Conservation (phyloP, 2,329 filamentous ascomycete species). For the Cordyceps farinosa region DNA sequence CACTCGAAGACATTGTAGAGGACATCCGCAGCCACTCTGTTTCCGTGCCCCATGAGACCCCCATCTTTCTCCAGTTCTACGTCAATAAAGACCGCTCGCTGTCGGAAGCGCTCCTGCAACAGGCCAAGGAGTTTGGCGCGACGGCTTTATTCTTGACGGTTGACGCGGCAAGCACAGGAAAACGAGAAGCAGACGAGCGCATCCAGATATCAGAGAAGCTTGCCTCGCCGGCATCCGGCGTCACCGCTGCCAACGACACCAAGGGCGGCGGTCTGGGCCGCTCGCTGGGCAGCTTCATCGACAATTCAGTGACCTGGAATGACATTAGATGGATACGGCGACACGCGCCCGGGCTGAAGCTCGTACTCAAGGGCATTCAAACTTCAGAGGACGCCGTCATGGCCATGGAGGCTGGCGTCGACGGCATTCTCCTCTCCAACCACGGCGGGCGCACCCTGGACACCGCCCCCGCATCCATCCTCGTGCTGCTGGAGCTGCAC, state of each 20-base stretch:
- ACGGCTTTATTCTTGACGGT: constrained; percentile 57
- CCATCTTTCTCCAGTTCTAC: constrained; percentile 59
- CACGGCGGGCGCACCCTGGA: constrained; percentile 61
- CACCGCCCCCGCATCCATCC: constrained; percentile 50
- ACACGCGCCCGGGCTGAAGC: constrained; percentile 44
- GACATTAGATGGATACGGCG: constrained; percentile 61
- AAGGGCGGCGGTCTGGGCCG: constrained; percentile 54
- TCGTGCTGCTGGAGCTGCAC: constrained; percentile 61
- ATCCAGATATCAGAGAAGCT: constrained; percentile 45
- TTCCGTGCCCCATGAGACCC: constrained; percentile 21
- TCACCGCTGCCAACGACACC: constrained; percentile 46
- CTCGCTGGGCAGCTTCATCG: constrained; percentile 55
- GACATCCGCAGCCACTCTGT: constrained; percentile 14
- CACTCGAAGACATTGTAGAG: constrained; percentile 49
- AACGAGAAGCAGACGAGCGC: constrained; percentile 48
- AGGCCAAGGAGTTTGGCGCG: constrained; percentile 44
- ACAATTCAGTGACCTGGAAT: constrained; percentile 62
- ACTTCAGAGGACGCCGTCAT: constrained; percentile 58
- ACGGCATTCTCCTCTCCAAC: constrained; percentile 68
- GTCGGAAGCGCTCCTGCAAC: constrained; percentile 46
- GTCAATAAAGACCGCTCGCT: constrained; percentile 53
- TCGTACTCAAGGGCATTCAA: constrained; percentile 70
- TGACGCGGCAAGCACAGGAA: constrained; percentile 55
- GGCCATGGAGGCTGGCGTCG: constrained; percentile 56
- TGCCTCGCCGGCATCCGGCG: constrained; percentile 47